Conservation (phyloP, 2,329 filamentous ascomycete species). For the Periconia digitata region DNA sequence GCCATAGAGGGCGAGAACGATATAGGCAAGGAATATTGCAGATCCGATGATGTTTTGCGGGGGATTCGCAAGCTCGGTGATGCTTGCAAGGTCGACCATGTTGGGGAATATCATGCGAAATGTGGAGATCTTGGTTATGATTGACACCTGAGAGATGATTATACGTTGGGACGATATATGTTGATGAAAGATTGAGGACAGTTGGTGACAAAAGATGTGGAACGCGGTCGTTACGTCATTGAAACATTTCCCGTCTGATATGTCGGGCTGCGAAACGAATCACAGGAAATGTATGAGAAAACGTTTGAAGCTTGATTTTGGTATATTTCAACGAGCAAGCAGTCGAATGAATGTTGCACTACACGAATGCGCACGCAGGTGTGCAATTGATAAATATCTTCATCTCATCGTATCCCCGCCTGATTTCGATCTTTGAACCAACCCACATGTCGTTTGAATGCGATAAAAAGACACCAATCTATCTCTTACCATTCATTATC, state of each 20-base stretch:
- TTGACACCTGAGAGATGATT: background rate
- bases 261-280: slow-evolving; percentile 9
- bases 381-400: too few species aligned
- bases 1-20: slow-evolving; percentile 26
- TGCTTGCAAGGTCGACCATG: slow-evolving; percentile 8
- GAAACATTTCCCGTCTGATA: slow-evolving; percentile 24
- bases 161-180: background rate
- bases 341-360: background rate
- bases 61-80: slow-evolving; percentile 20
- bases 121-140: background rate
- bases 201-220: slow-evolving; percentile 3
- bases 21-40: slow-evolving; percentile 34
- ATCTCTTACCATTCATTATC: too few species aligned
- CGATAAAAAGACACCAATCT: too few species aligned
- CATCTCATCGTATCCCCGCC: too few species aligned
- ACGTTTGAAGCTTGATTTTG: background rate
- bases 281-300: background rate
- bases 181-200: slow-evolving; percentile 6
- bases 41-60: slow-evolving; percentile 34
- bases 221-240: slow-evolving; percentile 30
- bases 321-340: background rate
- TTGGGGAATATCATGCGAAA: slow-evolving; percentile 1
- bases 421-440: too few species aligned
- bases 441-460: too few species aligned
- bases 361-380: too few species aligned